These are phyloP conservation scores for Nephelium lappaceum DNA, from an alignment of 345 rosid genomes.

Conservation along the genomic window DNA sequence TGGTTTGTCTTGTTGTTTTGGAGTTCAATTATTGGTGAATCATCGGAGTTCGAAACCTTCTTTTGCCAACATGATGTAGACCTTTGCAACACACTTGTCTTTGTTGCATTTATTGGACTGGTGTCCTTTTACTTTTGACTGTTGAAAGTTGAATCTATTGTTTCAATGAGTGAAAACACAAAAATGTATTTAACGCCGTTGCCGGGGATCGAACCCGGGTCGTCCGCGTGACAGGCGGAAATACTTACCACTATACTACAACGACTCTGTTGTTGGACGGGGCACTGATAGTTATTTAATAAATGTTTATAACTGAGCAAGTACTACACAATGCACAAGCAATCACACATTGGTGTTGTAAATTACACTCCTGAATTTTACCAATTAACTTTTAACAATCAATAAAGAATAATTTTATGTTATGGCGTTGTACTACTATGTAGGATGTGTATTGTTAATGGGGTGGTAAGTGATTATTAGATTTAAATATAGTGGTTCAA, in stretches of 20 bases:
- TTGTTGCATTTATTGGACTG: not conserved
- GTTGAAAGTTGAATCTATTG: not conserved
- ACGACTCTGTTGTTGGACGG: constrained; percentile 23
- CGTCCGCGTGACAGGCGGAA: constrained; percentile 79
- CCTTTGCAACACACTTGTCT: not conserved
- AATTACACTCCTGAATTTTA: too few species aligned
- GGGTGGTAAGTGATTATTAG: too few species aligned
- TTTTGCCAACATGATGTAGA: not conserved
- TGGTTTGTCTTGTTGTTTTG: not conserved
- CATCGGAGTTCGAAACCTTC: not conserved
- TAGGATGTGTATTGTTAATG: too few species aligned
- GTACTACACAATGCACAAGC: too few species aligned
- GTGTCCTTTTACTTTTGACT: not conserved
- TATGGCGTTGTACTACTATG: too few species aligned
- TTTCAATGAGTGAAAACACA: too few species aligned
- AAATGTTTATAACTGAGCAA: too few species aligned
- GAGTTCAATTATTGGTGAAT: not conserved
- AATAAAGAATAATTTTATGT: too few species aligned
- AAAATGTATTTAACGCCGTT: constrained; percentile 40
- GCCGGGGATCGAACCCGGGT: constrained; percentile 88
- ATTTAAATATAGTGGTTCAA: too few species aligned
- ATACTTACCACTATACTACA: constrained; percentile 76
- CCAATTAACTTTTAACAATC: too few species aligned
- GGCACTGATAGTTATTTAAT: not conserved
- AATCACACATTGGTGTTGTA: too few species aligned